A percentile compares a stretch with the other conserved stretches of the same genome.
These are phyloP conservation scores for Rhizophora apiculata DNA, from an alignment of 345 rosid species.

Conservation along the genomic window DNA sequence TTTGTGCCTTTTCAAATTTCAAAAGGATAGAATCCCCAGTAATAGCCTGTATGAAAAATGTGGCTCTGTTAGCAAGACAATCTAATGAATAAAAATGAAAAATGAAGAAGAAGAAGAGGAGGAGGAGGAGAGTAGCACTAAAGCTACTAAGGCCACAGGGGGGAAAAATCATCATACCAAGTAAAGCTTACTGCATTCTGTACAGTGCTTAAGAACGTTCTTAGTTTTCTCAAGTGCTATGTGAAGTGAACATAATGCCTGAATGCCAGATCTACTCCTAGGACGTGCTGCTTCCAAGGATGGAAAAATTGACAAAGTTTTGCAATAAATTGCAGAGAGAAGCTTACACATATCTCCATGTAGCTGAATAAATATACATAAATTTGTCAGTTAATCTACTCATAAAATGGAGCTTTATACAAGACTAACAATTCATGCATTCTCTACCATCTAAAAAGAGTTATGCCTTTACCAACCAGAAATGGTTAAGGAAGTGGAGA, in stretches of 20 bases:
- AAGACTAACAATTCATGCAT: not conserved
- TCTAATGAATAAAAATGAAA: not conserved
- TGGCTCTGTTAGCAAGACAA: conserved; percentile 8
- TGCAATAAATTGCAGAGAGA: conserved; percentile 66
- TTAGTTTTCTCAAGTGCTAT: conserved; percentile 89
- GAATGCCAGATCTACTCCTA: conserved; percentile 95
- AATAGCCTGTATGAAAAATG: conserved; percentile 60
- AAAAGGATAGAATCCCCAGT: conserved; percentile 87
- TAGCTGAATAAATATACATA: conserved; percentile 41
- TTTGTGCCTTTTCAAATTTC: conserved; percentile 77
- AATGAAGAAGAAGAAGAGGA: not conserved
- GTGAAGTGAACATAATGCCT: conserved; percentile 87
- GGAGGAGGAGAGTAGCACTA: not conserved
- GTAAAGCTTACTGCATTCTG: conserved; percentile 89
- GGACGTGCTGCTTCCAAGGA: conserved; percentile 96
- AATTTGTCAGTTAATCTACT: conserved; percentile 11
- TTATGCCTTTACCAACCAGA: not conserved
- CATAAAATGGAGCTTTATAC: not conserved
- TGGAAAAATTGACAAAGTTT: conserved; percentile 72
- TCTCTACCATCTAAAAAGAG: not conserved
- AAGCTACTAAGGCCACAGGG: conserved; percentile 2
- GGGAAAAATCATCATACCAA: conserved; percentile 48
- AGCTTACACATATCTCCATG: conserved; percentile 91
- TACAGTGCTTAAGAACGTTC: conserved; percentile 81
- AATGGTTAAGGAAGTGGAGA: not conserved